These are phyloP conservation scores for Otatea glauca DNA, from an alignment of 176 grass and related monocot genomes.

Conservation along the genomic window DNA sequence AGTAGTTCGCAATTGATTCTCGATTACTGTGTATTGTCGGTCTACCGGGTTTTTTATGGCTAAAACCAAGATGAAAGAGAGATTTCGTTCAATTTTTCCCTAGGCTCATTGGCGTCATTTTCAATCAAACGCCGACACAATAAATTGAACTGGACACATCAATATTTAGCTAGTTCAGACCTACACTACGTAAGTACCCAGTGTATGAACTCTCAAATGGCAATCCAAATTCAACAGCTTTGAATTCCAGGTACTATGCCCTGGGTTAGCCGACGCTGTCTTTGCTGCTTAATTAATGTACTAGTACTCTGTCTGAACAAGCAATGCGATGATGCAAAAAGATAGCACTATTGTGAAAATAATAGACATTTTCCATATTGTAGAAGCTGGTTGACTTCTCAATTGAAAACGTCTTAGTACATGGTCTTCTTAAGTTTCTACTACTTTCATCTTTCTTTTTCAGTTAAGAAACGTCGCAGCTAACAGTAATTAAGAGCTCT, in stretches of 20 bases:
- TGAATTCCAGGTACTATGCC: neutral
- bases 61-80: neutral
- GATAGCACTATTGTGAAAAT: neutral
- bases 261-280: constrained; percentile 10
- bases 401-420: constrained; percentile 9
- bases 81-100: neutral
- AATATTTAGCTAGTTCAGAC: neutral
- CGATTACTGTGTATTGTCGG: no score
- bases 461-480: neutral
- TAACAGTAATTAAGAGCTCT: neutral
- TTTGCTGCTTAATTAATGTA: constrained; percentile 28
- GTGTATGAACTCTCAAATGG: neutral
- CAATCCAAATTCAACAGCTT: constrained; percentile 14
- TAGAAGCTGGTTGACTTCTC: constrained; percentile 2
- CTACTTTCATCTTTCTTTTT: neutral
- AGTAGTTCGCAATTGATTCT: neutral
- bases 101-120: neutral
- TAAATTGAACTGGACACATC: neutral
- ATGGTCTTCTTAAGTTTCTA: constrained; percentile 1
- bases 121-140: neutral
- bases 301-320: neutral
- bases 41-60: neutral
- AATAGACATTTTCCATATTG: neutral
- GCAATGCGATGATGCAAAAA: neutral
- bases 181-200: neutral